Conservation (phyloP, 441 rosid genomes). For the Jatropha multifida region DNA sequence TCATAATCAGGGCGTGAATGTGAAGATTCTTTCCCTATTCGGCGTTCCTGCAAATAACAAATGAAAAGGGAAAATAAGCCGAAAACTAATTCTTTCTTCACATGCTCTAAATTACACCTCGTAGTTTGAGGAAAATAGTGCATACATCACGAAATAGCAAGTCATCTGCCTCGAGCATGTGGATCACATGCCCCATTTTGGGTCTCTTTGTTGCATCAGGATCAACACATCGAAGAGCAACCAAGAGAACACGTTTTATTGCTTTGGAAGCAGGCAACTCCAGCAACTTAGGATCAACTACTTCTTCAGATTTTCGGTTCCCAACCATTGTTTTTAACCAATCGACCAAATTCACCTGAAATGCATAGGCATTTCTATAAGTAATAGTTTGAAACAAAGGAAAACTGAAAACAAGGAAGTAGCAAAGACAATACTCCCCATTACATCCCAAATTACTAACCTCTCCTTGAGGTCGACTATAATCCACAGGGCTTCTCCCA, state of each 20-base stretch:
- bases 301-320: slow-evolving; percentile 79
- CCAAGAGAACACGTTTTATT: slow-evolving; percentile 76
- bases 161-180: slow-evolving; percentile 97
- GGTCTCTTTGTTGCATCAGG: slow-evolving; percentile 98
- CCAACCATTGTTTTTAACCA: slow-evolving; percentile 94
- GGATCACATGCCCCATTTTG: slow-evolving; percentile 93
- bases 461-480: slow-evolving; percentile 86
- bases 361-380: slow-evolving; percentile 12
- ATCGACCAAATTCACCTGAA: slow-evolving; percentile 86
- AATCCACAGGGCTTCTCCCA: slow-evolving; percentile 91
- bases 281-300: slow-evolving; percentile 84
- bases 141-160: slow-evolving; percentile 68
- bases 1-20: slow-evolving; percentile 28
- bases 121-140: slow-evolving; percentile 4
- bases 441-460: slow-evolving; percentile 33
- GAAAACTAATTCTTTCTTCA: slow-evolving; percentile 6
- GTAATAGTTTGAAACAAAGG: slow-evolving; percentile 12
- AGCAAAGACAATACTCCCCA: slow-evolving; percentile 6
- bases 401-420: not conserved
- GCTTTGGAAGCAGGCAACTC: slow-evolving; percentile 89
- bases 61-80: not conserved
- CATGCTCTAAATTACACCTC: slow-evolving; percentile 2
- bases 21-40: slow-evolving; percentile 51
- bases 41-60: slow-evolving; percentile 51
- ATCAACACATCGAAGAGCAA: slow-evolving; percentile 91